Base-by-base conservation (phyloP, 2,329 filamentous ascomycete genomes). In the Fusarium equiseti region DNA sequence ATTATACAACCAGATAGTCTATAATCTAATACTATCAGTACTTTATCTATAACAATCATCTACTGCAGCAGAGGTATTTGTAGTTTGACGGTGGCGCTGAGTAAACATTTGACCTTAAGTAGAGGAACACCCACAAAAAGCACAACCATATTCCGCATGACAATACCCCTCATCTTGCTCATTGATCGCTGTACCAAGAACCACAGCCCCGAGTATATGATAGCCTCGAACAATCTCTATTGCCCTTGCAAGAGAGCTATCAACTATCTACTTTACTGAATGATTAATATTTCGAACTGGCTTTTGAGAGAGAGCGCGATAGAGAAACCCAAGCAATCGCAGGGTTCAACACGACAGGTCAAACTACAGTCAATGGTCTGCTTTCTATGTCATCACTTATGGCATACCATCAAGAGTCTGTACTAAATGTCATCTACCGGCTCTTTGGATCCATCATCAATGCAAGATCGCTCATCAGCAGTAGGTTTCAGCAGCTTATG, bases 351-450 rank as follows among this genome's bases (percentile, higher is more conserved):
- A 81, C 77, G 2, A 80, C 78, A 0, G 81, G 82, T 16, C 71
- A 82, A 56, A 75, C 78, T 8, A 80, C 78, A 1, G 76, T 83
- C 5, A 68, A 78, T 0, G 74, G 73, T 13, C 76, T 86, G 8
- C 67, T 84, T 6, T 66, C 74, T 4, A 78, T 84, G 66, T 78
- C 80, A 9, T 77, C 77, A n/a, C 77, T 84, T 26, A 83, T 86
- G 43, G 78, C 76, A 0, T 73, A 79, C 48, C 73, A 83, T 67
- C 67, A 77, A 15, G 68, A 71, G 6, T 61, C 73, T 6, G 70
- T 82, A 7, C 82, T 81, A 0, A 46, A 78, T 3, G 56, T 73
- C 29, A 80, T 84, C 20, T 78, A 79, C 4, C 52, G 67, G 1
- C 63, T 83, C 4, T 79, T 85, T n/a, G 68, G 74, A 7, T 80